Base-by-base conservation (phyloP, 2,329 filamentous ascomycete genomes). In the Cladosporium sp. region DNA sequence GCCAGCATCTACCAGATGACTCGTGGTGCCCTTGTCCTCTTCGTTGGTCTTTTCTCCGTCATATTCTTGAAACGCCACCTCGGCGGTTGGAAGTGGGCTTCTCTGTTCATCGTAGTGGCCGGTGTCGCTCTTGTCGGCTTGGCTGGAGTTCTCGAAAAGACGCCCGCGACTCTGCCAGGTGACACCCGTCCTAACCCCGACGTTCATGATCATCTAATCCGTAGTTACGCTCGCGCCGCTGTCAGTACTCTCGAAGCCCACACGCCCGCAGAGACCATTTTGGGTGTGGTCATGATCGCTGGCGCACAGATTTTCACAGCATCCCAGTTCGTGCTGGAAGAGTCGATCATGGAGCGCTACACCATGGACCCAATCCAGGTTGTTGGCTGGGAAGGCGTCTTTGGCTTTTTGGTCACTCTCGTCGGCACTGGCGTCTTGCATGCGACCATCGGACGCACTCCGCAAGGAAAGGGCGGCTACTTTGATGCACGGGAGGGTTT, bases 1-100 rank as follows among this genome's bases (percentile, higher is more conserved):
- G 89, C 93, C 1, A 94, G 88, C 53, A 96, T 98, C 63, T 98
- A 96, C 71, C 93, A 98, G 72, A 98, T 98, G 93, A 97, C 92
- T 1, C 79, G 93, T 52, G 93, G 93, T 7, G 93, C 93, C 0
- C 77, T 98, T 36, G 92, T 98, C 3, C 78, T 98, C 6, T 98
- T 98, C 61, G 93, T 98, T 16, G 93, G 93, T 0, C 73, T 97
- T 0, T 96, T 98, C 72, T 95, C 90, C 63, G 91, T 98, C 22
- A 62, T 95, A 11, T 97, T 98, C 68, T 75, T 98, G 51, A 84
- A 82, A 61, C 82, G 89, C 41, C 85, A 82, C 59, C 77, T 98
- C 29, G 80, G 83, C 54, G 66, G 86, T n/a, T 96, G 92, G 74
- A 93, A 98, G 68, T 98, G 93, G 93, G 73, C 88, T 51, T 87